phyloP scores from a whole-genome alignment of 495 filamentous ascomycete species.

The Bombardia bombarda region DNA sequence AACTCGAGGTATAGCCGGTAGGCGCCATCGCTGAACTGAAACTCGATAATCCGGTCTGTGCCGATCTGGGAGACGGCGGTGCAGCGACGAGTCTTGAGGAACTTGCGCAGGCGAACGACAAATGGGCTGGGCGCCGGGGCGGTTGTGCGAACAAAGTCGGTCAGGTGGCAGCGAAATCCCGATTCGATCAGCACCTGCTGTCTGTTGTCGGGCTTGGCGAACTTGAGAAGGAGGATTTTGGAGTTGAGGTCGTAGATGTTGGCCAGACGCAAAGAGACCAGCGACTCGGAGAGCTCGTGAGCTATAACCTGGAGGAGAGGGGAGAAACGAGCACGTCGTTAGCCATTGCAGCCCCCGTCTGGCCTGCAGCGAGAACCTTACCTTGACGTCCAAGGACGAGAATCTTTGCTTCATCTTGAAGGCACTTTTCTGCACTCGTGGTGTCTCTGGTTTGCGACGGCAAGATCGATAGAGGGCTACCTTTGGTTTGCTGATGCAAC shows the following conservation, averaged over 20 bases:
- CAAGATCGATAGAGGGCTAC: too few relatives aligned
- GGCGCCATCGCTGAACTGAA: conserved; percentile 83
- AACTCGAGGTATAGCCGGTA: conserved; percentile 90
- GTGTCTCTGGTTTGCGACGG: background rate
- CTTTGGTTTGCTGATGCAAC: too few relatives aligned
- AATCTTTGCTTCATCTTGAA: conserved; percentile 92
- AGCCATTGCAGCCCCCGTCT: too few relatives aligned
- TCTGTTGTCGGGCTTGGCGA: conserved; percentile 74
- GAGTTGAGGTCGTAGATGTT: conserved; percentile 96
- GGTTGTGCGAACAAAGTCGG: conserved; percentile 77
- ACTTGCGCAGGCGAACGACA: conserved; percentile 76
- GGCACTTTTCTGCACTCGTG: background rate
- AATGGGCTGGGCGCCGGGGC: conserved; percentile 77
- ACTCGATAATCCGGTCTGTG: conserved; percentile 87
- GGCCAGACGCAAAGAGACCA: conserved; percentile 70
- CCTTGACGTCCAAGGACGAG: conserved; percentile 86
- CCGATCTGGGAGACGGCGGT: conserved; percentile 79
- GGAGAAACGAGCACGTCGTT: too few relatives aligned
- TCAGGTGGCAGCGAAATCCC: conserved; percentile 93
- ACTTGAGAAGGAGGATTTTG: conserved; percentile 90
- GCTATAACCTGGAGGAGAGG: conserved; percentile 75
- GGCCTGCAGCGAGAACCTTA: conserved; percentile 27
- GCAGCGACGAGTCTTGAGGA: conserved; percentile 74
- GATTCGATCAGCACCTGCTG: conserved; percentile 89
- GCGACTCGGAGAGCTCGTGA: conserved; percentile 71